phyloP scores from a whole-genome alignment of 306 rosid species.

The Vigna radiata region DNA sequence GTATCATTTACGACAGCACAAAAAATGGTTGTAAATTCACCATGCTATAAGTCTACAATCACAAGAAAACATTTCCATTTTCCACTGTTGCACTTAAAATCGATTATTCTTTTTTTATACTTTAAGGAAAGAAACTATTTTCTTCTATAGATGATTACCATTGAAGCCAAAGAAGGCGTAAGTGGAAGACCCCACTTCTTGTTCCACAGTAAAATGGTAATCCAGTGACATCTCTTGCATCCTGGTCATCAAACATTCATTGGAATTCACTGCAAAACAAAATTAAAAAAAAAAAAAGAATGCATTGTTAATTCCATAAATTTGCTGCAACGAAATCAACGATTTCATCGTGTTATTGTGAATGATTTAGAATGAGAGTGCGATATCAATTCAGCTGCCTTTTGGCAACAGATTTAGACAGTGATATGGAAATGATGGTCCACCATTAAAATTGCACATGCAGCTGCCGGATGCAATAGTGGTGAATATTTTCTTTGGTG shows the following conservation, averaged over 20 bases:
- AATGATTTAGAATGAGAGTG: background rate
- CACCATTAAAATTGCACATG: conserved; percentile 62
- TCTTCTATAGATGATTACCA: conserved; percentile 49
- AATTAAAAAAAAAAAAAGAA: background rate
- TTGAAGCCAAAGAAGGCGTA: conserved; percentile 87
- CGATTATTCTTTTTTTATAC: background rate
- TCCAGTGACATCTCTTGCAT: conserved; percentile 56
- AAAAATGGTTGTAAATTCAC: background rate
- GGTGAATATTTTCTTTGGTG: background rate
- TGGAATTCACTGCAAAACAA: conserved; percentile 66
- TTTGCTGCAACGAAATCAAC: background rate
- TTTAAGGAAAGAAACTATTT: background rate
- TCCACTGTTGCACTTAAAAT: conserved; percentile 2
- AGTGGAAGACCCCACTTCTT: conserved; percentile 90
- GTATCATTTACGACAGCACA: conserved; percentile 14
- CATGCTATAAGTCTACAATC: background rate
- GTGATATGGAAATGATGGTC: conserved; percentile 52
- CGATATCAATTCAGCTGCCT: conserved; percentile 36
- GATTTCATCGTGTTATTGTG: conserved; percentile 1
- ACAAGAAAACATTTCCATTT: background rate
- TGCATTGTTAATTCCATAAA: conserved; percentile 25
- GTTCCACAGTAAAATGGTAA: conserved; percentile 59
- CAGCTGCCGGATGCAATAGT: conserved; percentile 33
- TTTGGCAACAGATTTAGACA: conserved; percentile 38
- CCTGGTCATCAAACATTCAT: conserved; percentile 90